Conservation (phyloP, 495 filamentous ascomycete species). For the Penicillium silybi region DNA sequence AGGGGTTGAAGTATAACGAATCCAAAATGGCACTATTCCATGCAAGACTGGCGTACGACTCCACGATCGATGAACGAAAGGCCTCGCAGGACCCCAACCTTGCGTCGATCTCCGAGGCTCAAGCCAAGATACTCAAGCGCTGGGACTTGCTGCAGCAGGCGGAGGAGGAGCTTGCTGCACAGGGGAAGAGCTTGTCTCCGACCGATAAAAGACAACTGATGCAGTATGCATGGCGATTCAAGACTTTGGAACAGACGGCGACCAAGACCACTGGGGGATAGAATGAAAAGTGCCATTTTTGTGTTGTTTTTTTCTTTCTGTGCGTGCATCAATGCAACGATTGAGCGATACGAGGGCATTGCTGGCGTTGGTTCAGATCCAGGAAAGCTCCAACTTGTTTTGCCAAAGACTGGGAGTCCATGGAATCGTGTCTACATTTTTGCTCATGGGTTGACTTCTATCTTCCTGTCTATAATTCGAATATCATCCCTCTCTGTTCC, state of each 20-base stretch:
- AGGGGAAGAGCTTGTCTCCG: slow-evolving; percentile 30
- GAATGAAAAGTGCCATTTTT: slow-evolving; percentile 4
- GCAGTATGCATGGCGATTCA: slow-evolving; percentile 41
- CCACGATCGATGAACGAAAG: slow-evolving; percentile 38
- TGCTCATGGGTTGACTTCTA: neutral
- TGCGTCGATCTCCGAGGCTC: slow-evolving; percentile 35
- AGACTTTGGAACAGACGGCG: slow-evolving; percentile 32
- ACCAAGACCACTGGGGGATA: slow-evolving; percentile 17
- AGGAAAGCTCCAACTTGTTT: neutral
- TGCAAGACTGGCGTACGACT: slow-evolving; percentile 37
- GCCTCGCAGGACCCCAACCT: slow-evolving; percentile 35
- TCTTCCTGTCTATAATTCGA: slow-evolving; percentile 1
- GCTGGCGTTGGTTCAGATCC: slow-evolving; percentile 31
- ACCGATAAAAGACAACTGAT: slow-evolving; percentile 34
- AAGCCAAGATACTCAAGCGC: slow-evolving; percentile 33
- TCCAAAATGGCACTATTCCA: slow-evolving; percentile 43
- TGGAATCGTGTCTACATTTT: neutral
- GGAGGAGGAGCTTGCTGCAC: slow-evolving; percentile 35
- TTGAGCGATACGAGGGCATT: slow-evolving; percentile 21
- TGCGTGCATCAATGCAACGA: neutral
- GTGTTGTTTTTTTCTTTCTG: neutral
- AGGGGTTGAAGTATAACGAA: slow-evolving; percentile 41
- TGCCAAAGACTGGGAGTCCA: neutral
- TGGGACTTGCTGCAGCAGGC: slow-evolving; percentile 39
- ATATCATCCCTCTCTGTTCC: neutral